Evolutionary conservation across 2,329 filamentous ascomycete genomes (phyloP).

Genomic region (Dactylonectria macrodidyma): DNA sequence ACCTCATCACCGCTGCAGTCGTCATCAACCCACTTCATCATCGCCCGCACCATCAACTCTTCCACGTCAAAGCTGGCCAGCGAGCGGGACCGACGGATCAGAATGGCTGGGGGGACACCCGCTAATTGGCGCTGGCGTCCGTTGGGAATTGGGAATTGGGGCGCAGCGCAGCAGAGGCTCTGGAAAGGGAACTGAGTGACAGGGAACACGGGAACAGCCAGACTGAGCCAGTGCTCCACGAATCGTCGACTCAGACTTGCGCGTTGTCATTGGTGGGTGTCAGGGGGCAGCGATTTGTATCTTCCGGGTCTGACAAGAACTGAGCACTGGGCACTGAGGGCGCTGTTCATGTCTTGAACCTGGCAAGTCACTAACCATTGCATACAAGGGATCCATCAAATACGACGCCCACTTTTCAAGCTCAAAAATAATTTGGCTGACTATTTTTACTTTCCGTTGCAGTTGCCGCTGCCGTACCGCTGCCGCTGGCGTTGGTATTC

Average conservation of each 20-base stretch:
- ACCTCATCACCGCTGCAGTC: neutral
- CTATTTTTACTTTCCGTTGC: neutral
- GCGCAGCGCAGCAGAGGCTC: constrained; percentile 15
- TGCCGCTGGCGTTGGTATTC: too few species aligned
- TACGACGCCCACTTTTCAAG: neutral
- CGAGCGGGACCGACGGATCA: neutral
- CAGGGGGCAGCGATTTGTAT: neutral
- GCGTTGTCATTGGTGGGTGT: neutral
- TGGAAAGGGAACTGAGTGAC: constrained; percentile 4
- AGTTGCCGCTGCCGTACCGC: too few species aligned
- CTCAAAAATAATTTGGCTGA: neutral
- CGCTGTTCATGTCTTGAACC: neutral
- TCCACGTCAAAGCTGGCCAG: constrained; percentile 1
- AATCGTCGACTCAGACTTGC: neutral
- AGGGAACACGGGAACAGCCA: neutral
- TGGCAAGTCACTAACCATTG: neutral
- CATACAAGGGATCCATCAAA: neutral
- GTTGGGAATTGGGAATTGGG: constrained; percentile 17
- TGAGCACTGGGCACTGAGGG: too few species aligned
- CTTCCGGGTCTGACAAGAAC: neutral
- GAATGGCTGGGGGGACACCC: constrained; percentile 4
- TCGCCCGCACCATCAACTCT: neutral
- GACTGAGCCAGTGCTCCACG: neutral
- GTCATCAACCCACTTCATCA: constrained; percentile 2
- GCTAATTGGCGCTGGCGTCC: constrained; percentile 4